Base-by-base conservation (phyloP, 257 asterid species). In the Nicotiana obtusifolia region DNA sequence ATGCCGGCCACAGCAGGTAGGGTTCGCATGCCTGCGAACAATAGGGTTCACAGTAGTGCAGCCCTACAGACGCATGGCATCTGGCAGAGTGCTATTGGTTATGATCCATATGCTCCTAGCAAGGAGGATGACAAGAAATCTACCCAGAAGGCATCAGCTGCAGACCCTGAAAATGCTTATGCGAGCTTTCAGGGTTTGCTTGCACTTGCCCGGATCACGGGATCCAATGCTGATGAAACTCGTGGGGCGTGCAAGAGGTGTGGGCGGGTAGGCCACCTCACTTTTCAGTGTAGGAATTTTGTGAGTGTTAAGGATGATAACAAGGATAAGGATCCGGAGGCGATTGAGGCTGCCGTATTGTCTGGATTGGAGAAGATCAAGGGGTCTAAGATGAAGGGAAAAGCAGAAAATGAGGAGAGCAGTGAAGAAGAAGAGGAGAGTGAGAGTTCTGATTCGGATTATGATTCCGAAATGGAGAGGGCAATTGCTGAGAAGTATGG, bases 21-120 rank as follows among this genome's bases (percentile, higher is more conserved):
- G 88, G 99, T 94, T 88, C 99, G 99, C 87, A 96, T 94, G 99
- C 98, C 99, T 16, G 99, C 99, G 88, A 96, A 96, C 97, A 96
- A 96, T 88, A 91, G 99, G 86, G 99, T 96, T 82, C 99, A 96
- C 91, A 96, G 99, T 84, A 96, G 98, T 84, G 98, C 97, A 11
- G 98, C 98, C 85, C 84, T 96, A 17, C 99, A 96, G 90, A 94
- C 99, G 78, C 99, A 96, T 54, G 99, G 98, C 44, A 96, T 96
- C 87, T 96, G 99, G 99, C 99, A 96, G 87, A 96, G 99, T 79
- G 98, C 99, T 2, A 94, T 94, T 30, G 98, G 99, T 1, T 96
- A 96, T 87, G 98, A 96, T 83, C 99, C 98, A 1, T 96, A 94
- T 54, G 99, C 98, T 0, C 98, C 99, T 9, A 90, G 90, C 73